Percentiles rank a stretch among this genome's conserved stretches.
Evolutionary conservation across 208 protist genomes (phyloP).

Genomic region (Crithidia brevicula): DNA sequence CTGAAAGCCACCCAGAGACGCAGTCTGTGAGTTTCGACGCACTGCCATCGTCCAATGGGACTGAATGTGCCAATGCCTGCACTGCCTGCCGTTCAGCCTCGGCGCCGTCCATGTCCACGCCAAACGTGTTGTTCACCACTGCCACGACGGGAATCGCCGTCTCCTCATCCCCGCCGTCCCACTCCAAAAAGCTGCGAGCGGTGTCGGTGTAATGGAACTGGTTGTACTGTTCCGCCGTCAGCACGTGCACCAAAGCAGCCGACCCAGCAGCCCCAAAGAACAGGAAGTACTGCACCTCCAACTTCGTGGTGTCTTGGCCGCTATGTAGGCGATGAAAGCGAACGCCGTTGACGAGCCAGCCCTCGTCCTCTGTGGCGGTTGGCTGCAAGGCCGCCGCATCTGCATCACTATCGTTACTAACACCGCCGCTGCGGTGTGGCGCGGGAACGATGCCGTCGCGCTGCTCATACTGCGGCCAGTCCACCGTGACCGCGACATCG

Average conservation of each 20-base stretch:
- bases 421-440: too few species aligned
- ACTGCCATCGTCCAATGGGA: neutral
- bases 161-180: conserved; percentile 23
- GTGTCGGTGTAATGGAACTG: conserved; percentile 62
- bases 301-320: neutral
- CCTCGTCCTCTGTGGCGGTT: neutral
- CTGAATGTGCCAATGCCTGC: neutral
- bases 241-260: conserved; percentile 57
- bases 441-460: conserved; percentile 1
- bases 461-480: conserved; percentile 32
- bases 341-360: conserved; percentile 77
- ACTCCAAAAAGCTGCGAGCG: conserved; percentile 45
- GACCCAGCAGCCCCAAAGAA: conserved; percentile 63
- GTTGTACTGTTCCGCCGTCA: conserved; percentile 74
- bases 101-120: neutral
- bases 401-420: neutral
- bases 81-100: neutral
- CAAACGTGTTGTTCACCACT: conserved; percentile 60
- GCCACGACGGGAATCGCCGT: conserved; percentile 32
- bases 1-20: conserved; percentile 3
- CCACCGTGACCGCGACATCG: conserved; percentile 5
- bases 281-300: conserved; percentile 63
- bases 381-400: neutral
- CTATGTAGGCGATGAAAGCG: conserved; percentile 46
- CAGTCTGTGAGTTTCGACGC: neutral